Percentiles rank a stretch among this genome's conserved stretches.
Evolutionary conservation across 345 rosid genomes (phyloP).

Genomic region (Angophora floribunda): DNA sequence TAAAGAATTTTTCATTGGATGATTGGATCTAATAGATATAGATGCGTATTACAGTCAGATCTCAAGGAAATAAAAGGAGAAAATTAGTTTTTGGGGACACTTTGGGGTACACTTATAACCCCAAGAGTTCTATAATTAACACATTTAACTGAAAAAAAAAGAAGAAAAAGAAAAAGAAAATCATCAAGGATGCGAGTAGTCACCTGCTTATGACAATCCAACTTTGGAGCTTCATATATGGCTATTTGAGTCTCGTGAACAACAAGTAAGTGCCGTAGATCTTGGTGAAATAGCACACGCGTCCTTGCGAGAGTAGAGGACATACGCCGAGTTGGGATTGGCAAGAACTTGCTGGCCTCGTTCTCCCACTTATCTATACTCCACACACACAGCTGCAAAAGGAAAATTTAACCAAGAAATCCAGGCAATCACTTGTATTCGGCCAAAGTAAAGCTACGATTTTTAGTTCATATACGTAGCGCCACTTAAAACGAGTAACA

Average conservation of each 20-base stretch:
- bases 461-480: neutral
- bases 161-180: neutral
- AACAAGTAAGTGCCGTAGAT: slow-evolving; percentile 57
- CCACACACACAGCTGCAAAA: slow-evolving; percentile 68
- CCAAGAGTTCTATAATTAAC: neutral
- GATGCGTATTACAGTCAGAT: neutral
- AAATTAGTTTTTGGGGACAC: neutral
- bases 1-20: neutral
- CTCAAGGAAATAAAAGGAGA: neutral
- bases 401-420: neutral
- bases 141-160: neutral
- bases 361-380: slow-evolving; percentile 83
- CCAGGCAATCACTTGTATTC: neutral
- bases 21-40: neutral
- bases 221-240: slow-evolving; percentile 62
- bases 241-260: slow-evolving; percentile 89
- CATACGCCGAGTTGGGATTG: slow-evolving; percentile 37
- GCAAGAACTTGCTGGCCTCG: slow-evolving; percentile 53
- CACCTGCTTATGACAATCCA: slow-evolving; percentile 74
- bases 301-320: slow-evolving; percentile 58
- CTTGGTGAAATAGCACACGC: slow-evolving; percentile 70
- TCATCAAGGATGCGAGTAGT: neutral
- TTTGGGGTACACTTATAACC: neutral
- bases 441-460: no score
- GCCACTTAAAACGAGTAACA: neutral